phyloP scores from a whole-genome alignment of 805 yeast genomes.

The Kodamaea neixiangensis region DNA sequence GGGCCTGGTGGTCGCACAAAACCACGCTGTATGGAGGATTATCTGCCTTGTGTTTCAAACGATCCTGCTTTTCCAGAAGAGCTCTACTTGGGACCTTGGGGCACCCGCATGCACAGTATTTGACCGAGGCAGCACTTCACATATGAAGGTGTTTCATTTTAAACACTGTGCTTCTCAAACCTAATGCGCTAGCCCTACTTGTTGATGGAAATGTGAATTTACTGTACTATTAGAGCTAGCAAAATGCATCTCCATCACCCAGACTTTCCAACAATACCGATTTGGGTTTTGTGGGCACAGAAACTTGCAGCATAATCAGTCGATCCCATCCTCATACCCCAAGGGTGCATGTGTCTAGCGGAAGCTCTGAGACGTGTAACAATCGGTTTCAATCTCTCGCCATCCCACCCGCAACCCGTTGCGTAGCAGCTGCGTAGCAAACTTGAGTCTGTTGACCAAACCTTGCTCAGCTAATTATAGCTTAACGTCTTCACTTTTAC shows the following conservation, averaged over 20 bases:
- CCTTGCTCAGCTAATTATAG: not conserved
- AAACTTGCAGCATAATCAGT: slow-evolving; percentile 1
- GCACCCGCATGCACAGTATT: not conserved
- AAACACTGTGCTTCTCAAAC: not conserved
- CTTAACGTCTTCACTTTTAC: not conserved
- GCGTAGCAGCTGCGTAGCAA: not conserved
- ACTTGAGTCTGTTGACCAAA: not conserved
- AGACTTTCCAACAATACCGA: not conserved
- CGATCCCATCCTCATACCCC: not conserved
- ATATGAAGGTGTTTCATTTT: not conserved
- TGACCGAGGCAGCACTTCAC: not conserved
- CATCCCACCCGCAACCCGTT: not conserved
- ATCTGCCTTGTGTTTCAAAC: not conserved
- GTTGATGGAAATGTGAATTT: not conserved
- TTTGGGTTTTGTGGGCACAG: not conserved
- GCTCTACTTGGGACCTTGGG: not conserved
- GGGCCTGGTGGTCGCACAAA: not conserved
- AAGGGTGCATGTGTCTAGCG: not conserved
- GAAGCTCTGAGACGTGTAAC: not conserved
- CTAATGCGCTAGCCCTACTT: not conserved
- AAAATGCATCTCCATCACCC: slow-evolving; percentile 1
- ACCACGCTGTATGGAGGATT: not conserved
- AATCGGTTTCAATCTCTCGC: not conserved
- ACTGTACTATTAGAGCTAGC: not conserved
- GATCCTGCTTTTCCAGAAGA: not conserved